A percentile compares a stretch with the other conserved stretches of the same genome.
Evolutionary conservation across 805 yeast species (phyloP).

Genomic region (Saccharomyces kudriavzevii): DNA sequence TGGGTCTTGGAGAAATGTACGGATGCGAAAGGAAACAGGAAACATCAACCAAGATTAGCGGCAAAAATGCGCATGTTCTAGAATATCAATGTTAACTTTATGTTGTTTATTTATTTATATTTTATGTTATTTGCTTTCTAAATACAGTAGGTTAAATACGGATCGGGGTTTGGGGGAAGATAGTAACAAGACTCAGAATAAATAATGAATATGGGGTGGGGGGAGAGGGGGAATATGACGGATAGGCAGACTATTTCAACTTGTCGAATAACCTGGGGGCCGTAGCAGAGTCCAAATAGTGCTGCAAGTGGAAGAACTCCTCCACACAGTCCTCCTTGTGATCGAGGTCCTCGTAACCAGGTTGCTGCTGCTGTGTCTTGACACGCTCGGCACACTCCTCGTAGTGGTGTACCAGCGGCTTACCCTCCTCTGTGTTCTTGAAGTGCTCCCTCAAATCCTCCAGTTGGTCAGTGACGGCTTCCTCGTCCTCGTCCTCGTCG

Average conservation of each 20-base stretch:
- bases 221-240: not conserved
- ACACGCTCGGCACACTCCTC: constrained; percentile 95
- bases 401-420: constrained; percentile 76
- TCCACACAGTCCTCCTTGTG: constrained; percentile 97
- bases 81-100: too few relatives aligned
- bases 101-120: not conserved
- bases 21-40: not conserved
- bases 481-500: constrained; percentile 63
- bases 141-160: not conserved
- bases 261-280: constrained; percentile 84
- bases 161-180: not conserved
- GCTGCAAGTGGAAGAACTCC: constrained; percentile 95
- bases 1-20: not conserved
- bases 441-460: constrained; percentile 65
- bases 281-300: constrained; percentile 84
- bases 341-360: constrained; percentile 66
- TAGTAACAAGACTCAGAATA: not conserved
- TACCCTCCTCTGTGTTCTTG: constrained; percentile 56
- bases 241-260: constrained; percentile 48
- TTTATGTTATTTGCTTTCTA: not conserved
- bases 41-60: too few relatives aligned
- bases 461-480: constrained; percentile 56
- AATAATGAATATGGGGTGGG: not conserved
- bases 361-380: constrained; percentile 75
- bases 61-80: too few relatives aligned